phyloP scores from a whole-genome alignment of 768 basidiomycete species.

The Leccinellum rugosiceps region DNA sequence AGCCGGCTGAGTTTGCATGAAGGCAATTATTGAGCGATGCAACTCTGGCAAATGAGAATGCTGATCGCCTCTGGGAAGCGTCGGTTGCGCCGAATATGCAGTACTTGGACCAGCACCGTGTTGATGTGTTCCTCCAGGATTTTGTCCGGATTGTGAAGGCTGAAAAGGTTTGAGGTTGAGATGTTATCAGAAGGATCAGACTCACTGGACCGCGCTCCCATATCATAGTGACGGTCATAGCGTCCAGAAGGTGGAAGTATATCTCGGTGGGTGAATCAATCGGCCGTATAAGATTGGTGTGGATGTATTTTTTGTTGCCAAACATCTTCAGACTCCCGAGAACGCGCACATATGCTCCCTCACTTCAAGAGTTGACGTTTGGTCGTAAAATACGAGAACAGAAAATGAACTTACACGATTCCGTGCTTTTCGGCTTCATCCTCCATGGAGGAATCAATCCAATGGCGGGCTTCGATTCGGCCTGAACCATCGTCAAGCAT shows the following conservation, averaged over 20 bases:
- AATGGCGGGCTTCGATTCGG: slow-evolving; percentile 71
- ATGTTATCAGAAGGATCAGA: not conserved
- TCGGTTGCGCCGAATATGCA: slow-evolving; percentile 42
- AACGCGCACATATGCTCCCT: slow-evolving; percentile 75
- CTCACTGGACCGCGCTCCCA: slow-evolving; percentile 66
- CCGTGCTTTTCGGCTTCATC: slow-evolving; percentile 51
- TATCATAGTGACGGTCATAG: slow-evolving; percentile 63
- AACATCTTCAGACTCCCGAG: slow-evolving; percentile 82
- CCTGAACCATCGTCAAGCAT: slow-evolving; percentile 86
- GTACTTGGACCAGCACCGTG: slow-evolving; percentile 25
- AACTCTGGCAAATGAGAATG: slow-evolving; percentile 56
- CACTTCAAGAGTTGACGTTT: slow-evolving; percentile 39
- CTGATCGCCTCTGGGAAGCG: slow-evolving; percentile 36
- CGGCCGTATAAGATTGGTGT: slow-evolving; percentile 68
- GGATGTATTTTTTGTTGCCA: slow-evolving; percentile 77
- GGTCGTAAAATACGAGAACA: not conserved
- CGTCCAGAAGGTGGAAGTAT: slow-evolving; percentile 78
- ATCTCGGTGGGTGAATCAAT: slow-evolving; percentile 72
- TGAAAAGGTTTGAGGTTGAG: slow-evolving; percentile 9
- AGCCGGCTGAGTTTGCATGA: slow-evolving; percentile 48
- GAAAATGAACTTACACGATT: slow-evolving; percentile 39
- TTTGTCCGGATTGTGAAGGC: slow-evolving; percentile 35
- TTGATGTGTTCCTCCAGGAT: slow-evolving; percentile 6
- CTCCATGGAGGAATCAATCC: slow-evolving; percentile 66
- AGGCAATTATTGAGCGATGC: slow-evolving; percentile 63